Base-by-base conservation (phyloP, 1,284 basidiomycete species). In the Sphaerobolus stellatus region DNA sequence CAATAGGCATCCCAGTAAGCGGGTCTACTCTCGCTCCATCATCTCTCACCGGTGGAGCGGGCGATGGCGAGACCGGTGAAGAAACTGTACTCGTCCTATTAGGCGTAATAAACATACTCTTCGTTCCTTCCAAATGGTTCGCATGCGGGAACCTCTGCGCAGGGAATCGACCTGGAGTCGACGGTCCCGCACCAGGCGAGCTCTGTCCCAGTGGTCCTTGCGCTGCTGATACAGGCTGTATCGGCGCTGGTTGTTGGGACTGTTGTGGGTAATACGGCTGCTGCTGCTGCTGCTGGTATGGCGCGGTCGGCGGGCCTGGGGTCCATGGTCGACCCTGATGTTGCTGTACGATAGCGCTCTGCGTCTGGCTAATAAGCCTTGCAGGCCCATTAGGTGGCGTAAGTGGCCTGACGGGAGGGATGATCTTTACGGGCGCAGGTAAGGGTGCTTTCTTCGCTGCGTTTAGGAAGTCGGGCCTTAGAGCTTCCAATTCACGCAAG, bases 401-500 rank as follows among this genome's bases (percentile, higher is more conserved):
- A 36, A 43, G 14, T 14, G 49, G 49, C 36, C 34, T 51, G 16
- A 33, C 30, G 29, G 25, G 47, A 18, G 50, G 16, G 25, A 24
- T 11, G 8, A 11, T 22, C 43, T 31, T 45, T 2, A 40, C 51
- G 30, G 45, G 36, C 14, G 30, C 30, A 5, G 50, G 41, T 6
- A 30, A 11, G 4, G 47, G 34, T 16, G 75, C 74, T 64, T 85
- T 86, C 64, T 83, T 82, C 52, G 82, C 78, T 46, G 89, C 84
- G 60, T 77, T 80, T 61, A 71, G 75, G 45, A 98, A 75, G 64
- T 96, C 94, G 1, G 79, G 80, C 57, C 81, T 77, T 34, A 97
- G 80, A n/a, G 88, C 79, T 66, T 96, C 94, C 11, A 96, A 76
- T 68, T 97, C 94, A 52, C 88, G 83, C 52, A 97, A 75, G 7